A percentile compares a stretch with the other conserved stretches of the same genome.
Evolutionary conservation across 768 basidiomycete species (phyloP).

Genomic region (Nidularia pulvinata): DNA sequence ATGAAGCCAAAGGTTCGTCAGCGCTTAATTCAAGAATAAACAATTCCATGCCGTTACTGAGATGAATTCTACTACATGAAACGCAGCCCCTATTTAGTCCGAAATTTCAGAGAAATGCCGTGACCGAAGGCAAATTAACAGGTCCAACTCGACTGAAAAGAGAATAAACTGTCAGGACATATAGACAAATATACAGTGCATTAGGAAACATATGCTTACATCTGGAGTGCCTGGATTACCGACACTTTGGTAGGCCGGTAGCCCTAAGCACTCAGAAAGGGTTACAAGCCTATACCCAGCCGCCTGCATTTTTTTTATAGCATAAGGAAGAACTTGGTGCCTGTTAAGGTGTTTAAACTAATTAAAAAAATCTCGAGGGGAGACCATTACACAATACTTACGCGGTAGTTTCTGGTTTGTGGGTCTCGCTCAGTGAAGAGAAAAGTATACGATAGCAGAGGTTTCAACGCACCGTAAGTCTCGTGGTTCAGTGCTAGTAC

Average conservation of each 20-base stretch:
- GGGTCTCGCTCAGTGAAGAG: not conserved
- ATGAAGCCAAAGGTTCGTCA: too few species aligned
- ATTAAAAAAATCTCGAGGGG: not conserved
- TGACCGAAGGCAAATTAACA: too few species aligned
- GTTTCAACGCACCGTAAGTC: constrained; percentile 21
- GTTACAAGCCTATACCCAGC: constrained; percentile 42
- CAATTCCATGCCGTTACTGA: too few species aligned
- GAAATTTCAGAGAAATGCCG: too few species aligned
- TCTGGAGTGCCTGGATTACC: constrained; percentile 22
- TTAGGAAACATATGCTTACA: constrained; percentile 14
- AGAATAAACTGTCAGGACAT: too few species aligned
- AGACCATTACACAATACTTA: constrained; percentile 6
- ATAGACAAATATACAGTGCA: too few species aligned
- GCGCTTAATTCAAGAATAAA: too few species aligned
- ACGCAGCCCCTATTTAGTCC: too few species aligned
- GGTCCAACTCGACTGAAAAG: too few species aligned
- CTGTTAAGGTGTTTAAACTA: constrained; percentile 6
- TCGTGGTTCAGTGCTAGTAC: constrained; percentile 44
- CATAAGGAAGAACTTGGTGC: constrained; percentile 33
- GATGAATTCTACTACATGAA: too few species aligned
- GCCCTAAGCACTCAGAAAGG: constrained; percentile 35
- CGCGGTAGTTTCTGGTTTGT: constrained; percentile 29
- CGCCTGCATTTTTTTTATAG: constrained; percentile 27
- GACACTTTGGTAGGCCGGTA: constrained; percentile 32
- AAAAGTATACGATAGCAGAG: not conserved